phyloP scores from a whole-genome alignment of 2,329 filamentous ascomycete genomes.

The Pezicula rhizophila region DNA sequence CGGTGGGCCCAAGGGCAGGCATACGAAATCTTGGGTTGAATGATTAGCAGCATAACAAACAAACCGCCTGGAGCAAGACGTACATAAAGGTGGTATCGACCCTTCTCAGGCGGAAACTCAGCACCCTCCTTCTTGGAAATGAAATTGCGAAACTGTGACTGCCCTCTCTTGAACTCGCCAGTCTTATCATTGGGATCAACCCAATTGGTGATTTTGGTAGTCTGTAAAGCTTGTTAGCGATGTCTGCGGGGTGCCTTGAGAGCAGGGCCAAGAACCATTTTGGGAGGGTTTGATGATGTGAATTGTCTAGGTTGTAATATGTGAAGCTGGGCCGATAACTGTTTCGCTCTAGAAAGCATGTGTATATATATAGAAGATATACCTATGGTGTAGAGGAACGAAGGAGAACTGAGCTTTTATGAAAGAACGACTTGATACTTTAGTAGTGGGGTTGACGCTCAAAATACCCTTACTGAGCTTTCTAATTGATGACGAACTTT shows the following conservation, averaged over 20 bases:
- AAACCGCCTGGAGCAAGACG: conserved; percentile 51
- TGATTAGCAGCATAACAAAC: conserved; percentile 59
- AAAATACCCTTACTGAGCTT: neutral
- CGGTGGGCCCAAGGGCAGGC: conserved; percentile 67
- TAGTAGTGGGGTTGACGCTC: conserved; percentile 7
- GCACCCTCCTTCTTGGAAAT: conserved; percentile 56
- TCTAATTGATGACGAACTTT: conserved; percentile 2
- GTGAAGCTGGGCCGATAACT: conserved; percentile 4
- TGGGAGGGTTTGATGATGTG: conserved; percentile 6
- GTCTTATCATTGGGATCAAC: conserved; percentile 69
- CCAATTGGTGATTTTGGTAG: conserved; percentile 71
- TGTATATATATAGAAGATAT: too few relatives aligned
- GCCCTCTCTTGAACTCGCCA: conserved; percentile 89
- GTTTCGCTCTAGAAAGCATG: conserved; percentile 8
- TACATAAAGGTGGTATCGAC: conserved; percentile 85
- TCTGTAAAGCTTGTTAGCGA: conserved; percentile 10
- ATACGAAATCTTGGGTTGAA: conserved; percentile 25
- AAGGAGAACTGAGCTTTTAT: conserved; percentile 3
- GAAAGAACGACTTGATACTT: conserved; percentile 7
- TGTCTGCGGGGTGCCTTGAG: neutral
- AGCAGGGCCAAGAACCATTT: conserved; percentile 19
- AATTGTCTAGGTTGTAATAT: neutral
- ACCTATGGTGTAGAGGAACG: neutral
- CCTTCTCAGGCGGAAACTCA: conserved; percentile 71
- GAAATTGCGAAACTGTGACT: conserved; percentile 69